These are phyloP conservation scores for Pisolithus tinctorius DNA, from an alignment of 768 basidiomycete species.

Conservation along the genomic window DNA sequence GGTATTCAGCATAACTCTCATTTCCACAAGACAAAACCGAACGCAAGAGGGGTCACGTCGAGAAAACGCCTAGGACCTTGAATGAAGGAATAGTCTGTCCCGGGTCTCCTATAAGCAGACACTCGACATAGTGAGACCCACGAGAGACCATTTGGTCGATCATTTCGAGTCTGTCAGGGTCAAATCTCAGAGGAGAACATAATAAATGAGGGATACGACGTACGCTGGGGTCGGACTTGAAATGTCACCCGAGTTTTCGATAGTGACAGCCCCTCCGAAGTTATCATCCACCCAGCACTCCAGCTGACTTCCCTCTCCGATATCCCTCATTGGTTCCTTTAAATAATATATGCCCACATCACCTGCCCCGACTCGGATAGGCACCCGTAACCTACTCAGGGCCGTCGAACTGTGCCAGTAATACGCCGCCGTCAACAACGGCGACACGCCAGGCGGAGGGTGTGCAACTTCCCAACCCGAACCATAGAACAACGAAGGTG, in stretches of 20 bases:
- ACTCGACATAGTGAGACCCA: conserved; percentile 93
- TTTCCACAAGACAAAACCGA: not conserved
- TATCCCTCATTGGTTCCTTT: conserved; percentile 53
- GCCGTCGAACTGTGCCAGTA: conserved; percentile 93
- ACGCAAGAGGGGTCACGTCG: conserved; percentile 40
- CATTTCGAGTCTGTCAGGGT: conserved; percentile 53
- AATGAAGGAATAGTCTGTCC: conserved; percentile 73
- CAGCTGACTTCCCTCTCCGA: conserved; percentile 62
- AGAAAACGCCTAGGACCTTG: conserved; percentile 88
- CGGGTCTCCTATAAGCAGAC: conserved; percentile 81
- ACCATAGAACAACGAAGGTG: conserved; percentile 89
- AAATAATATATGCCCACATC: conserved; percentile 92
- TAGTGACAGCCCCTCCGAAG: conserved; percentile 61
- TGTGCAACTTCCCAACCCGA: conserved; percentile 85
- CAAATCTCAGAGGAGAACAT: not conserved
- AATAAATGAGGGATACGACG: conserved; percentile 26
- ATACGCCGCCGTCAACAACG: conserved; percentile 59
- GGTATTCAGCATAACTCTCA: not conserved
- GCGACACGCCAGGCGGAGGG: conserved; percentile 42
- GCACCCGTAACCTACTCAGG: conserved; percentile 75
- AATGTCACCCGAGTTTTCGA: conserved; percentile 72
- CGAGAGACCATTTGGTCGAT: conserved; percentile 84
- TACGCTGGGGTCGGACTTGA: conserved; percentile 60
- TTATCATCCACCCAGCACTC: conserved; percentile 99
- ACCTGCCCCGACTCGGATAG: conserved; percentile 78